These are phyloP conservation scores for Zanthoxylum bungeanum DNA, from an alignment of 345 rosid genomes.

Conservation along the genomic window DNA sequence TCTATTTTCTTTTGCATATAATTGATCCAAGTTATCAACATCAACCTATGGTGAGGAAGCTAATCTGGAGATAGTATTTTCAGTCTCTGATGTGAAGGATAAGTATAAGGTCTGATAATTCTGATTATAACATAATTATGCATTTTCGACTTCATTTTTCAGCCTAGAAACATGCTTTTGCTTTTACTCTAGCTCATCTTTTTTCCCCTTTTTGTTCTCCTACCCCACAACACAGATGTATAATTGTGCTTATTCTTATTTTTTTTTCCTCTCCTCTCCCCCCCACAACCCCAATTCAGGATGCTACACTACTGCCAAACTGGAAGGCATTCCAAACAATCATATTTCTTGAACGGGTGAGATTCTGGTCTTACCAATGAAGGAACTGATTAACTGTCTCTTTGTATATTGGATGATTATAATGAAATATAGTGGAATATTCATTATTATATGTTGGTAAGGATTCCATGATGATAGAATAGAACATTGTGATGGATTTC, in stretches of 20 bases:
- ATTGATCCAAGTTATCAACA: conserved; percentile 27
- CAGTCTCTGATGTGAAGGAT: conserved; percentile 58
- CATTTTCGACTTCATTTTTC: conserved; percentile 1
- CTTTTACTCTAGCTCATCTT: conserved; percentile 4
- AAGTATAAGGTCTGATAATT: conserved; percentile 57
- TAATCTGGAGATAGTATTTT: conserved; percentile 39
- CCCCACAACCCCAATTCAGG: conserved; percentile 42
- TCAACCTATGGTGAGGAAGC: conserved; percentile 38
- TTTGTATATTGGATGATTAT: not conserved
- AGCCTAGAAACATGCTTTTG: not conserved
- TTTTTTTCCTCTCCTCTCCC: too few species aligned
- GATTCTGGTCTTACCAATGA: conserved; percentile 18
- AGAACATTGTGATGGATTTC: too few species aligned
- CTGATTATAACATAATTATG: not conserved
- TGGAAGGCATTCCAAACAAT: conserved; percentile 93
- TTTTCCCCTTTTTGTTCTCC: conserved; percentile 6
- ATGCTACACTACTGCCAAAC: conserved; percentile 58
- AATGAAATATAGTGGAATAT: not conserved
- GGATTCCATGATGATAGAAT: not conserved
- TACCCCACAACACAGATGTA: too few species aligned
- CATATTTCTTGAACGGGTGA: conserved; percentile 81
- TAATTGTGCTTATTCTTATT: too few species aligned
- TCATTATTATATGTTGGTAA: not conserved
- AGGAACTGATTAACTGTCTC: not conserved
- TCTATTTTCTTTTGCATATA: conserved; percentile 6